A percentile compares a stretch with the other conserved stretches of the same genome.
phyloP scores from a whole-genome alignment of 192 early-diverging fungal genomes.

The Rhizophagus clarus region DNA sequence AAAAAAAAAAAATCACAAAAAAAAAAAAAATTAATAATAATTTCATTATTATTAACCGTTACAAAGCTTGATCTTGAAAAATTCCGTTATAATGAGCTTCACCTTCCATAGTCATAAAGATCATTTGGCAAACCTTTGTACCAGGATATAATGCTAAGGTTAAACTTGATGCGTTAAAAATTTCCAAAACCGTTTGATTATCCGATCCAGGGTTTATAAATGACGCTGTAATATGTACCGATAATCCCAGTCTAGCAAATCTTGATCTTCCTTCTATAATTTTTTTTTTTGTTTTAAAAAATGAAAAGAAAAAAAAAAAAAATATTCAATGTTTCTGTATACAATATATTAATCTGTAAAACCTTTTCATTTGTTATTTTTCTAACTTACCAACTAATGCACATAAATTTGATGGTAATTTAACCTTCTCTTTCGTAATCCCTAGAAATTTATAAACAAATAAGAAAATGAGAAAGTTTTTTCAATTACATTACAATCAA shows the following conservation, averaged over 20 bases:
- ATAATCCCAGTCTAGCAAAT: conserved; percentile 27
- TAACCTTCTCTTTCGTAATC: conserved; percentile 15
- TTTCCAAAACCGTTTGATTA: conserved; percentile 27
- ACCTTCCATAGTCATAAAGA: conserved; percentile 35
- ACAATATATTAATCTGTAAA: no score
- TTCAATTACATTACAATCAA: not conserved
- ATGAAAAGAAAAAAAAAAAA: no score
- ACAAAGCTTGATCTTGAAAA: conserved; percentile 30
- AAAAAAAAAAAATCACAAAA: no score
- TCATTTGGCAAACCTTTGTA: conserved; percentile 37
- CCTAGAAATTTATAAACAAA: not conserved
- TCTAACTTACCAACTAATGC: conserved; percentile 25
- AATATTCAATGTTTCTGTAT: no score
- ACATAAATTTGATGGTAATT: conserved; percentile 12
- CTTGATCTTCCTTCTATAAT: conserved; percentile 24
- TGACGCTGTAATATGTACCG: conserved; percentile 30
- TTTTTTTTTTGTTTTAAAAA: no score
- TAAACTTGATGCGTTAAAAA: conserved; percentile 33
- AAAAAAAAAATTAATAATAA: no score
- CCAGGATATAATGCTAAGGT: conserved; percentile 32
- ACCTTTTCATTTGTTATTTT: not conserved
- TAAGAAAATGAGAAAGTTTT: not conserved
- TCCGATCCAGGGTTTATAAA: conserved; percentile 25
- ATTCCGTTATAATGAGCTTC: conserved; percentile 25
- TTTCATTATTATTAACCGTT: not conserved